A percentile compares a stretch with the other conserved stretches of the same genome.
Evolutionary conservation across 495 filamentous ascomycete species (phyloP).

Genomic region (Friedmanniomyces simplex): DNA sequence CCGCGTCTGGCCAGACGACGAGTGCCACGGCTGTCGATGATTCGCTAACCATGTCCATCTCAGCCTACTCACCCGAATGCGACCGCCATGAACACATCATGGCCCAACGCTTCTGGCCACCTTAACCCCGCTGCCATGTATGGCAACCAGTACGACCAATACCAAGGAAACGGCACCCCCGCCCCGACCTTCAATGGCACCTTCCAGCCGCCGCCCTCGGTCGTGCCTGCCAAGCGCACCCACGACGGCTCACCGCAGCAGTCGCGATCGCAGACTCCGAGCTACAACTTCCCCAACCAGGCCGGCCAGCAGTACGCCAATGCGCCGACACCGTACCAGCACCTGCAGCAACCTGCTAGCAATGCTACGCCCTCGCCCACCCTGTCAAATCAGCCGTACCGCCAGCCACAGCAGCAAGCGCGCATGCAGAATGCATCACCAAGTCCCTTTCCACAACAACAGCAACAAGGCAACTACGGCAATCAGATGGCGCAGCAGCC

Average conservation of each 20-base stretch:
- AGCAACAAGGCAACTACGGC: constrained; percentile 43
- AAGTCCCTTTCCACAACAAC: constrained; percentile 71
- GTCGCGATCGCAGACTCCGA: constrained; percentile 86
- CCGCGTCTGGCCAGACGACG: neutral
- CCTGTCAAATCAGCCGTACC: constrained; percentile 64
- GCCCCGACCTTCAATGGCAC: constrained; percentile 64
- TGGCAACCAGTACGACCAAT: constrained; percentile 35
- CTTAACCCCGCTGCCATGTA: constrained; percentile 14
- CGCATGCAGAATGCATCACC: constrained; percentile 83
- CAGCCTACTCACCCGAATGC: neutral
- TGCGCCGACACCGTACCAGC: constrained; percentile 61
- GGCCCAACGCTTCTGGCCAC: constrained; percentile 1
- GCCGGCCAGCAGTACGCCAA: constrained; percentile 45
- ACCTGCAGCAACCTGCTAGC: constrained; percentile 67
- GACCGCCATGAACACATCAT: constrained; percentile 17
- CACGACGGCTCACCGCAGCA: constrained; percentile 68
- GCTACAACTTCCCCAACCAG: constrained; percentile 57
- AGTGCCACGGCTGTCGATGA: too few species aligned
- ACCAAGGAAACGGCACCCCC: constrained; percentile 61
- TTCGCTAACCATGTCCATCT: neutral
- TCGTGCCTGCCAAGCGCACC: constrained; percentile 80
- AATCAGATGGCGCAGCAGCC: constrained; percentile 68
- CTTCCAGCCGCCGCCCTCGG: constrained; percentile 67
- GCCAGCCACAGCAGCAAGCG: constrained; percentile 51
- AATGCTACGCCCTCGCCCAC: constrained; percentile 83